phyloP scores from a whole-genome alignment of 306 rosid genomes.

The Begonia masoniana region DNA sequence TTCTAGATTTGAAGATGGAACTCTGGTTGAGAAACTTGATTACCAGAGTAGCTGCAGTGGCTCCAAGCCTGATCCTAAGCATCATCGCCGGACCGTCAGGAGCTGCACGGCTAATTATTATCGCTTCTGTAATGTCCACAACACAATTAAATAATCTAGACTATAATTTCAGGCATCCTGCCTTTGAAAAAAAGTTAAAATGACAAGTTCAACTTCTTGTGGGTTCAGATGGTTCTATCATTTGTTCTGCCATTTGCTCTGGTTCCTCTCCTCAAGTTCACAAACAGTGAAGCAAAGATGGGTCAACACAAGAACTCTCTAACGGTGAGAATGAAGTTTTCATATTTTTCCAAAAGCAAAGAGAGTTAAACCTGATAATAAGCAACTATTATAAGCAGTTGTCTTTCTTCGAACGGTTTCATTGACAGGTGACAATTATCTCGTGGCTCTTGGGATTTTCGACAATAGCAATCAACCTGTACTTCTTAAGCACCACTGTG shows the following conservation, averaged over 20 bases:
- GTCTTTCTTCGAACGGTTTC: not conserved
- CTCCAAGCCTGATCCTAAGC: constrained; percentile 8
- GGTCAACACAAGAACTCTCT: constrained; percentile 5
- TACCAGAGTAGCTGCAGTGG: constrained; percentile 4
- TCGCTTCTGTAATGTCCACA: constrained; percentile 6
- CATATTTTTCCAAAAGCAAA: not conserved
- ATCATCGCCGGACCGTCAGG: constrained; percentile 2
- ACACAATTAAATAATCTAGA: not conserved
- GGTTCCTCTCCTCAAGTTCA: constrained; percentile 12
- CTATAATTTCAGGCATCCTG: not conserved
- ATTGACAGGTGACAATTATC: not conserved
- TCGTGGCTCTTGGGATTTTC: constrained; percentile 6
- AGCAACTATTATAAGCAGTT: too few relatives aligned
- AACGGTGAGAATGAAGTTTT: not conserved
- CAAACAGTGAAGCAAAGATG: constrained; percentile 11
- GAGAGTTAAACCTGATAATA: not conserved
- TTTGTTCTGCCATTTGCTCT: constrained; percentile 9
- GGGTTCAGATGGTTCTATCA: constrained; percentile 6
- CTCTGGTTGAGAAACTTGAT: constrained; percentile 9
- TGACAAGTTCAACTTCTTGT: not conserved
- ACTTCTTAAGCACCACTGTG: constrained; percentile 4
- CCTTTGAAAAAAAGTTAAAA: not conserved
- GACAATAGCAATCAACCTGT: constrained; percentile 6
- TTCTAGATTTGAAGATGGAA: constrained; percentile 7
- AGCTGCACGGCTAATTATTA: constrained; percentile 6